Evolutionary conservation across 2,329 filamentous ascomycete genomes (phyloP), one percentile per base, ranked within the genome.

Genomic region (Arthrocladium fulminans): DNA sequence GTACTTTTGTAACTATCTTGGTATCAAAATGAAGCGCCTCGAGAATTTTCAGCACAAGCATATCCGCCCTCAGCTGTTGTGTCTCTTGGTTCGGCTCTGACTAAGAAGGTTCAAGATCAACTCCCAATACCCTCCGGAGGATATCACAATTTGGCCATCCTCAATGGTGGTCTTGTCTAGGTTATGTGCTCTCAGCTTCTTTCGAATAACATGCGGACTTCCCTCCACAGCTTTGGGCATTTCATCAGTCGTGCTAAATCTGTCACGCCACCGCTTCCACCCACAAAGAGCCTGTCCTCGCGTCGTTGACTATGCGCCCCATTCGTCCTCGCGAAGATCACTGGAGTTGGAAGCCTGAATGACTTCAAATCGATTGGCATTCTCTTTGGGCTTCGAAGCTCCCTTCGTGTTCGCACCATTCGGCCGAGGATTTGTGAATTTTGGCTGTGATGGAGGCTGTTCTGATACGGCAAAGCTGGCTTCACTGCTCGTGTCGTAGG

Each of bases 401-500:
- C 42, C 54, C 20, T 51, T 55, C 19, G 45, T 39, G 24, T 50
- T 55, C 34, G 15, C 46, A 35, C 47, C 52, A 37, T 55, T 55
- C 17, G 48, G 45, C n/a, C 39, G 39, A 10, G 46, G 19, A 17
- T 48, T 41, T 34, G 25, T 19, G 22, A 25, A 40, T 15, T 22
- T n/a, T n/a, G 32, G 9, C 8, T 17, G 6, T 23, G 22, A 24
- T 24, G 32, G 15, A 15, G 37, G 23, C 9, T 47, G 24, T 19
- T 43, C 8, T 32, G 54, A 35, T 41, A 45, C 35, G 12, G 55
- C 35, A 12, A 51, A 49, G 54, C 68, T 71, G 45, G 62, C 61
- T 52, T 75, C 73, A 43, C 69, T 72, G 51, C 63, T 62, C 24
- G 65, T 71, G 43, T 71, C 69, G 29, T 60, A n/a, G n/a, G n/a